These are phyloP conservation scores for Talaromyces adpressus DNA, from an alignment of 495 filamentous ascomycete species.

Conservation along the genomic window DNA sequence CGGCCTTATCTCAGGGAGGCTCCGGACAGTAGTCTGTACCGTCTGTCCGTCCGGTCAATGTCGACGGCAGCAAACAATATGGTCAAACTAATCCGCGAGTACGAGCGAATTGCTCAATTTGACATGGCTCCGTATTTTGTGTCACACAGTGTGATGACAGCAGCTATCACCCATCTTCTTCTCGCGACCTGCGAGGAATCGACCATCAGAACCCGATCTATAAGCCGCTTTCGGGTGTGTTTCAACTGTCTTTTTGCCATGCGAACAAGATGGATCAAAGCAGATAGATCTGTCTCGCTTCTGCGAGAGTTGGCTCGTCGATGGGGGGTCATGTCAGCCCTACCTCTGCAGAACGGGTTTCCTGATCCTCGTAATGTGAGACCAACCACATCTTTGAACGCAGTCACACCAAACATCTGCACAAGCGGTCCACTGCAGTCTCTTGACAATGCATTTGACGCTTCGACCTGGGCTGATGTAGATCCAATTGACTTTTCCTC, in stretches of 20 bases:
- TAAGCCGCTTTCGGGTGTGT: neutral
- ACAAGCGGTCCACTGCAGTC: neutral
- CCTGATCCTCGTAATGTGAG: neutral
- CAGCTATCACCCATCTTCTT: neutral
- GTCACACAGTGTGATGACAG: neutral
- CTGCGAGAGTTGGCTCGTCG: neutral
- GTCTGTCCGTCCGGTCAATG: neutral
- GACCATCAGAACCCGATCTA: conserved; percentile 1
- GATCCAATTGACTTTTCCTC: conserved; percentile 1
- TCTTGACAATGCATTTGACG: neutral
- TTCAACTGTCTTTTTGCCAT: neutral
- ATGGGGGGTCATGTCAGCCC: neutral
- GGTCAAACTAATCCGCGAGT: neutral
- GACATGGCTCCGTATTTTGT: neutral
- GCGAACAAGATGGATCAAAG: neutral
- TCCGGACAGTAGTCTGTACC: neutral
- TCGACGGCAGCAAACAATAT: neutral
- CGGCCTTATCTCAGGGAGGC: neutral
- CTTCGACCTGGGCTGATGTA: neutral
- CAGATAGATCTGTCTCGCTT: neutral
- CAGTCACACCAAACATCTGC: neutral
- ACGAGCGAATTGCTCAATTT: neutral
- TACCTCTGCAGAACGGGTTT: neutral
- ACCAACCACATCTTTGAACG: neutral
- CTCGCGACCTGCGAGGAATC: neutral